A percentile compares a stretch with the other conserved stretches of the same genome.
Conservation (phyloP, 1,284 basidiomycete genomes). For the Coniophora puteana region DNA sequence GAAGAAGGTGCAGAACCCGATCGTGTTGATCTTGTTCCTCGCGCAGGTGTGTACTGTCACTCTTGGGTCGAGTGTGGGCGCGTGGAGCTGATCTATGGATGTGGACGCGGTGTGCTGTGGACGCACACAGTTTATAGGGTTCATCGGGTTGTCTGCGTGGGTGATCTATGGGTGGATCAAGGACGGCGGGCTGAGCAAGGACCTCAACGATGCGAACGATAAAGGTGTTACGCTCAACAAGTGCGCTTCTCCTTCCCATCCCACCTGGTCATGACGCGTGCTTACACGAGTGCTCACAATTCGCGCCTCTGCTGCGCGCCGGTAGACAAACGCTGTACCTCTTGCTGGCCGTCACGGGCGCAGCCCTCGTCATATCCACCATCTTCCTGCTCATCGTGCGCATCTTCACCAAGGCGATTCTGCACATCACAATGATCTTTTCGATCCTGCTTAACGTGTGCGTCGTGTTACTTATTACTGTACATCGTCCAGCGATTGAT, state of each 20-base stretch:
- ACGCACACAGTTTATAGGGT: constrained; percentile 56
- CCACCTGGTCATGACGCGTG: too few relatives aligned
- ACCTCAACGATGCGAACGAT: constrained; percentile 44
- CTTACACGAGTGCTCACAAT: too few relatives aligned
- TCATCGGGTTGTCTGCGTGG: constrained; percentile 62
- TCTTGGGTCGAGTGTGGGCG: too few relatives aligned
- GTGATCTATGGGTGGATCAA: constrained; percentile 60
- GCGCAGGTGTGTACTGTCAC: constrained; percentile 51
- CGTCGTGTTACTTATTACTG: constrained; percentile 22
- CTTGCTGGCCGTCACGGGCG: constrained; percentile 52
- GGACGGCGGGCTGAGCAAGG: constrained; percentile 64
- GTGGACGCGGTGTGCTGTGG: neutral
- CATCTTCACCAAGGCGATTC: constrained; percentile 73
- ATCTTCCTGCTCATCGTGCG: constrained; percentile 61
- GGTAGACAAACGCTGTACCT: constrained; percentile 51
- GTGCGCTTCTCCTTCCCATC: constrained; percentile 24
- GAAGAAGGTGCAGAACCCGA: constrained; percentile 67
- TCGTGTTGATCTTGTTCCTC: constrained; percentile 70
- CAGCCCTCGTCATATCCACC: constrained; percentile 49
- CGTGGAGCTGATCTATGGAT: neutral
- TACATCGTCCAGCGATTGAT: constrained; percentile 1
- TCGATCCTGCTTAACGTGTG: constrained; percentile 74
- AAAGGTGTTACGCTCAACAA: constrained; percentile 59
- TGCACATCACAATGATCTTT: constrained; percentile 76
- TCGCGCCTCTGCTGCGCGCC: neutral